Percentiles rank a stretch among this genome's conserved stretches.
phyloP scores from a whole-genome alignment of 768 basidiomycete genomes.

The Suillus sp. region DNA sequence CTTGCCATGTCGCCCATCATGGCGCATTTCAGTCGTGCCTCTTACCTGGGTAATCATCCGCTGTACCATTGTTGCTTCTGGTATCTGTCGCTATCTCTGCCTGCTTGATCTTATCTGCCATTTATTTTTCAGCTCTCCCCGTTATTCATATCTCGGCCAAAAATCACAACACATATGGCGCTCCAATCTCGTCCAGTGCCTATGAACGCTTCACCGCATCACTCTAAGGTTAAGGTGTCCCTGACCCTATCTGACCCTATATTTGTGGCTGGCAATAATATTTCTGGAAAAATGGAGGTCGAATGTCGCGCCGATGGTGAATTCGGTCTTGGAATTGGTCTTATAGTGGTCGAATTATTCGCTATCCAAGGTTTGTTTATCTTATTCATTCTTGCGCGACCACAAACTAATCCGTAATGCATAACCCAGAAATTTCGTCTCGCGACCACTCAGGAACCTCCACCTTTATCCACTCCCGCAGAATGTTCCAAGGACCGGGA shows the following conservation, averaged over 20 bases:
- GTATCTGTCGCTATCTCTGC: conserved; percentile 15
- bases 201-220: conserved; percentile 82
- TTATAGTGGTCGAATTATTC: conserved; percentile 78
- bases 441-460: conserved; percentile 81
- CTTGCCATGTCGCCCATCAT: conserved; percentile 13
- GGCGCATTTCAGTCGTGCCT: conserved; percentile 17
- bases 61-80: conserved; percentile 15
- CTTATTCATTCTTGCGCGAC: conserved; percentile 6
- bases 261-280: conserved; percentile 65
- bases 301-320: conserved; percentile 71
- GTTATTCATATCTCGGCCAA: neutral
- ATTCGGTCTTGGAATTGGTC: conserved; percentile 66
- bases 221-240: conserved; percentile 76
- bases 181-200: conserved; percentile 49
- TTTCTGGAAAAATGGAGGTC: conserved; percentile 78
- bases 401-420: conserved; percentile 14
- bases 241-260: conserved; percentile 57
- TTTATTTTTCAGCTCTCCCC: neutral
- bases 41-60: conserved; percentile 7
- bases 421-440: conserved; percentile 63
- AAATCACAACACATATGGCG: conserved; percentile 28
- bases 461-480: conserved; percentile 68
- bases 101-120: conserved; percentile 11
- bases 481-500: conserved; percentile 79
- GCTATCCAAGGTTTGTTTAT: conserved; percentile 62